phyloP scores from a whole-genome alignment of 176 grass and related monocot genomes.

The Poa pratensis region DNA sequence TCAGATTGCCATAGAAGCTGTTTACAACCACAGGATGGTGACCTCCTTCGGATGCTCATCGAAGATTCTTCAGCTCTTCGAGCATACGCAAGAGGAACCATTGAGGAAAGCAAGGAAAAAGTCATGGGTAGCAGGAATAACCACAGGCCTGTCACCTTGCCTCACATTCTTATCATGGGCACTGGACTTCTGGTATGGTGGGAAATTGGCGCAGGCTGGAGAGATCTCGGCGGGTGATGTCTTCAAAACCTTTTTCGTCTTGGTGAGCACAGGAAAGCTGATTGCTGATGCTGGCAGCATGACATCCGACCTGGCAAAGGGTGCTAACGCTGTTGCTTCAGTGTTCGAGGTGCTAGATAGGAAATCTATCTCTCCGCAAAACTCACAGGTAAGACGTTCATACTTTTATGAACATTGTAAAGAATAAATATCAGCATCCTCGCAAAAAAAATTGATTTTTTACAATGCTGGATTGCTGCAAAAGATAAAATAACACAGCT shows the following conservation, averaged over 20 bases:
- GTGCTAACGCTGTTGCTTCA: constrained; percentile 88
- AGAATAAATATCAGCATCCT: constrained; percentile 19
- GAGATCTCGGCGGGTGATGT: constrained; percentile 89
- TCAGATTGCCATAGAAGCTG: constrained; percentile 95
- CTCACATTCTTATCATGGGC: constrained; percentile 95
- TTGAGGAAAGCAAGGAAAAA: constrained; percentile 81
- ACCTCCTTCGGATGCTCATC: constrained; percentile 86
- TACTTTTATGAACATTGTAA: neutral
- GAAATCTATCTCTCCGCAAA: constrained; percentile 75
- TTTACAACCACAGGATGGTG: constrained; percentile 98
- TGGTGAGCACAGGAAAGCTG: constrained; percentile 98
- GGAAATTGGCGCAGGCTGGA: constrained; percentile 78
- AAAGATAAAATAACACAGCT: constrained; percentile 32
- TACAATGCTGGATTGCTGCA: constrained; percentile 13
- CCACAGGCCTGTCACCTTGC: constrained; percentile 89
- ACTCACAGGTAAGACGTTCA: constrained; percentile 54
- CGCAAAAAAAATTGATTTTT: constrained; percentile 19
- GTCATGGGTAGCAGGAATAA: constrained; percentile 90
- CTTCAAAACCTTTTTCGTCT: constrained; percentile 98
- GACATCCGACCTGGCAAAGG: constrained; percentile 97
- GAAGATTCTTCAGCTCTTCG: constrained; percentile 84
- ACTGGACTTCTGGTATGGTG: constrained; percentile 98
- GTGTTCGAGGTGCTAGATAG: constrained; percentile 97
- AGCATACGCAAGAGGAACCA: constrained; percentile 82
- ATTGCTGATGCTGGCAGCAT: constrained; percentile 98